These are phyloP conservation scores for Miscanthus lutarioriparius DNA, from an alignment of 176 grass and related monocot species.

Conservation along the genomic window DNA sequence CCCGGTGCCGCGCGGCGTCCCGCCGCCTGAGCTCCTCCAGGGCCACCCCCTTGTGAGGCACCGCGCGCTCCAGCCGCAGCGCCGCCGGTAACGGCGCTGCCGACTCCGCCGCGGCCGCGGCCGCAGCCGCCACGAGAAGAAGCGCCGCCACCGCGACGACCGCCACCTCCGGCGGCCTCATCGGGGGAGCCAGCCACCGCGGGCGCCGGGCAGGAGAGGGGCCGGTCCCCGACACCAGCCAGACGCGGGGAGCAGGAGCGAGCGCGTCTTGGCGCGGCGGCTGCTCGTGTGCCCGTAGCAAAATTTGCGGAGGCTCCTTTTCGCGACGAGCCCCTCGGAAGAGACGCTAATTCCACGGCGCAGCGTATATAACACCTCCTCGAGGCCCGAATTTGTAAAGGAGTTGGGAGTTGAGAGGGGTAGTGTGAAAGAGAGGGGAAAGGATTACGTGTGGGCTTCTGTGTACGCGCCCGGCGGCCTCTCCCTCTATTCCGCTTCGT, in stretches of 20 bases:
- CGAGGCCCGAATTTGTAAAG: background rate
- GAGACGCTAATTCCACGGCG: background rate
- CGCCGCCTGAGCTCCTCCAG: constrained; percentile 68
- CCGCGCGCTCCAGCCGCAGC: constrained; percentile 70
- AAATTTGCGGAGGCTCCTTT: constrained; percentile 12
- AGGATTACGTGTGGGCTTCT: constrained; percentile 31
- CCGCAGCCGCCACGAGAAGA: background rate
- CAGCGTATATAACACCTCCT: background rate
- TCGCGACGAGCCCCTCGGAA: background rate
- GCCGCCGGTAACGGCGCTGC: constrained; percentile 28
- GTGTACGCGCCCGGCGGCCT: background rate
- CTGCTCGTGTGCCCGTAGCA: constrained; percentile 44
- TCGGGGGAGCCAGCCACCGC: background rate
- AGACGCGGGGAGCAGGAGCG: constrained; percentile 36
- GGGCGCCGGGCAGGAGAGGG: background rate
- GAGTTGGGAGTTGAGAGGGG: background rate
- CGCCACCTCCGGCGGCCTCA: constrained; percentile 53
- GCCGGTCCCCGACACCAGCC: background rate
- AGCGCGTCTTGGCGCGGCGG: constrained; percentile 23
- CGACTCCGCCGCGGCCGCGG: constrained; percentile 14
- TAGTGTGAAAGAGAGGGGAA: background rate
- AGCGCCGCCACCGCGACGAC: background rate
- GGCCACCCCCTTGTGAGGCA: constrained; percentile 56
- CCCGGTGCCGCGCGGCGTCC: constrained; percentile 69
- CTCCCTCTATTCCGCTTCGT: background rate